Conservation (phyloP, 768 basidiomycete species). For the Panaeolus cyanescens region DNA sequence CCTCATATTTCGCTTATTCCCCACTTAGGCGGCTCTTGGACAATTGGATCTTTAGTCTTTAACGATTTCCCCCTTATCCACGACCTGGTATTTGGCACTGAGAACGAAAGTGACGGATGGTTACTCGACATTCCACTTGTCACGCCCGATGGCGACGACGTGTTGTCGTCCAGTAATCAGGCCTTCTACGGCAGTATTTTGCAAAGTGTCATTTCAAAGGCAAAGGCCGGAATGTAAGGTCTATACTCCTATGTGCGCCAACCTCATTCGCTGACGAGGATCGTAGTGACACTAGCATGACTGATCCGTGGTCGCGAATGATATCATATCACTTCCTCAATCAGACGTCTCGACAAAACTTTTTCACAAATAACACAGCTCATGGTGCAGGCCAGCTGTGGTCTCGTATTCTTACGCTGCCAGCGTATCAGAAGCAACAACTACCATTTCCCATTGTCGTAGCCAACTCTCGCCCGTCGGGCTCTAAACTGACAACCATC, state of each 20-base stretch:
- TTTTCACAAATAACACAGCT: constrained; percentile 56
- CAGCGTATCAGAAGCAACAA: constrained; percentile 48
- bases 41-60: constrained; percentile 60
- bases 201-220: constrained; percentile 58
- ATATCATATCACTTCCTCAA: constrained; percentile 77
- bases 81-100: constrained; percentile 63
- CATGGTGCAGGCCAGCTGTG: constrained; percentile 79
- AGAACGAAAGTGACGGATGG: constrained; percentile 50
- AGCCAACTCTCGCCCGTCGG: constrained; percentile 52
- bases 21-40: constrained; percentile 63
- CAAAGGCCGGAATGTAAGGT: constrained; percentile 52
- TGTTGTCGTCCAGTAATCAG: constrained; percentile 48
- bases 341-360: constrained; percentile 57
- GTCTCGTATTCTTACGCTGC: constrained; percentile 54
- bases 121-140: constrained; percentile 56
- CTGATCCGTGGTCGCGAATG: constrained; percentile 65
- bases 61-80: constrained; percentile 63
- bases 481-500: constrained; percentile 40
- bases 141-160: constrained; percentile 51
- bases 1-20: background rate
- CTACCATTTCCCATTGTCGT: constrained; percentile 72
- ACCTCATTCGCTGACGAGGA: background rate
- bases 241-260: background rate
- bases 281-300: constrained; percentile 60
- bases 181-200: constrained; percentile 56